A percentile compares a stretch with the other conserved stretches of the same genome.
phyloP scores from a whole-genome alignment of 1,284 basidiomycete genomes.

The Sanghuangporus baumii region DNA sequence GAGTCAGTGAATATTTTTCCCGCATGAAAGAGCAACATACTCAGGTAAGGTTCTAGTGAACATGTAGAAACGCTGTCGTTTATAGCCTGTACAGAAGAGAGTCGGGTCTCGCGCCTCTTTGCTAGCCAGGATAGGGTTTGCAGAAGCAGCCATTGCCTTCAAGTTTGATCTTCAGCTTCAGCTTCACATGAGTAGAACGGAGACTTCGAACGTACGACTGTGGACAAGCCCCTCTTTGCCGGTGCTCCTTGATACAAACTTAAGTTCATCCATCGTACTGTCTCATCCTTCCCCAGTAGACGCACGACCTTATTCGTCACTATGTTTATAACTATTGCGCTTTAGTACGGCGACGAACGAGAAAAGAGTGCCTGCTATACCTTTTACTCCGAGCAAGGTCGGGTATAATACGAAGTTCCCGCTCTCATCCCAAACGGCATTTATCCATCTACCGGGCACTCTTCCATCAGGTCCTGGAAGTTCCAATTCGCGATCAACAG shows the following conservation, averaged over 20 bases:
- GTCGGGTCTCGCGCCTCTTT: conserved; percentile 85
- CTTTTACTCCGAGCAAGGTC: conserved; percentile 92
- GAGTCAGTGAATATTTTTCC: neutral
- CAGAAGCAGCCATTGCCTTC: conserved; percentile 90
- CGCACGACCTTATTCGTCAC: conserved; percentile 91
- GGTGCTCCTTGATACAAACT: conserved; percentile 92
- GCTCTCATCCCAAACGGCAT: conserved; percentile 95
- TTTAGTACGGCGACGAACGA: neutral
- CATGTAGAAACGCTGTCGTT: conserved; percentile 93
- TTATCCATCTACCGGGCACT: conserved; percentile 69
- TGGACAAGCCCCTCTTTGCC: conserved; percentile 79
- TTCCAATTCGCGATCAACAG: conserved; percentile 89
- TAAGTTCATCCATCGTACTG: conserved; percentile 85
- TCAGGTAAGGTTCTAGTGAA: conserved; percentile 92
- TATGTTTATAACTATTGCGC: conserved; percentile 77
- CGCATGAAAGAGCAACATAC: conserved; percentile 38
- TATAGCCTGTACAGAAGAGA: conserved; percentile 90
- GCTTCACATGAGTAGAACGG: neutral
- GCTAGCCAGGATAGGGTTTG: conserved; percentile 89
- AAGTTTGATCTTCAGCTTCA: conserved; percentile 5
- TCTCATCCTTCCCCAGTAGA: conserved; percentile 93
- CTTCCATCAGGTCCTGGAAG: conserved; percentile 65
- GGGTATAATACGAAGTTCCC: conserved; percentile 93
- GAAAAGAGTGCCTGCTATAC: conserved; percentile 36
- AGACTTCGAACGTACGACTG: conserved; percentile 49